phyloP scores from a whole-genome alignment of 2,329 filamentous ascomycete species.

The Xenoacremonium recifei region DNA sequence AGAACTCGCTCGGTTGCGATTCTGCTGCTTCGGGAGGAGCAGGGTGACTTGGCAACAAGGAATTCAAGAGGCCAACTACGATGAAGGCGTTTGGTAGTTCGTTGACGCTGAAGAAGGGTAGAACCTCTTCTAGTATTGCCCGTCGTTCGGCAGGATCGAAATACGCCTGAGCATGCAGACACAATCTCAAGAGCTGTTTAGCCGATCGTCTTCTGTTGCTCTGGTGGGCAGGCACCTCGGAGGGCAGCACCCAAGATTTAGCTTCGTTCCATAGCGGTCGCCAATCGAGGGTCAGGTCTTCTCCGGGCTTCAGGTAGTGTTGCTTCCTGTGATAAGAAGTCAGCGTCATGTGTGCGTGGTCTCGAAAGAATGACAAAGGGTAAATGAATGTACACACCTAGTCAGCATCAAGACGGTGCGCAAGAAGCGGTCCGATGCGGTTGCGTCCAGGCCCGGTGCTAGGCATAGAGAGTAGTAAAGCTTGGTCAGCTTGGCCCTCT shows the following conservation, averaged over 20 bases:
- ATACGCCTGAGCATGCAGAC: slow-evolving; percentile 85
- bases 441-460: slow-evolving; percentile 81
- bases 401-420: slow-evolving; percentile 96
- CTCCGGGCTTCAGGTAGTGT: slow-evolving; percentile 87
- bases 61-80: slow-evolving; percentile 82
- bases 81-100: slow-evolving; percentile 91
- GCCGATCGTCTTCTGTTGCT: slow-evolving; percentile 52
- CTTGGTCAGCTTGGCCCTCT: slow-evolving; percentile 79
- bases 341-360: too few species aligned
- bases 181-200: slow-evolving; percentile 78
- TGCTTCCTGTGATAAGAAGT: slow-evolving; percentile 65
- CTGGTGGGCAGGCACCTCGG: slow-evolving; percentile 71
- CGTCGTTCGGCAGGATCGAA: slow-evolving; percentile 87
- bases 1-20: slow-evolving; percentile 82
- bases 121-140: slow-evolving; percentile 75
- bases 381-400: slow-evolving; percentile 65
- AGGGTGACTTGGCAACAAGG: slow-evolving; percentile 82
- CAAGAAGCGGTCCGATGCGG: slow-evolving; percentile 83
- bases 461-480: slow-evolving; percentile 93
- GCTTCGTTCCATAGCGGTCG: slow-evolving; percentile 88
- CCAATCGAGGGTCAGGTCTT: slow-evolving; percentile 93
- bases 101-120: slow-evolving; percentile 89
- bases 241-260: slow-evolving; percentile 84
- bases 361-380: slow-evolving; percentile 5
- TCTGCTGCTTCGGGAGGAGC: slow-evolving; percentile 68